phyloP scores from a whole-genome alignment of 805 yeast genomes.

The Hagleromyces aurorensis region DNA sequence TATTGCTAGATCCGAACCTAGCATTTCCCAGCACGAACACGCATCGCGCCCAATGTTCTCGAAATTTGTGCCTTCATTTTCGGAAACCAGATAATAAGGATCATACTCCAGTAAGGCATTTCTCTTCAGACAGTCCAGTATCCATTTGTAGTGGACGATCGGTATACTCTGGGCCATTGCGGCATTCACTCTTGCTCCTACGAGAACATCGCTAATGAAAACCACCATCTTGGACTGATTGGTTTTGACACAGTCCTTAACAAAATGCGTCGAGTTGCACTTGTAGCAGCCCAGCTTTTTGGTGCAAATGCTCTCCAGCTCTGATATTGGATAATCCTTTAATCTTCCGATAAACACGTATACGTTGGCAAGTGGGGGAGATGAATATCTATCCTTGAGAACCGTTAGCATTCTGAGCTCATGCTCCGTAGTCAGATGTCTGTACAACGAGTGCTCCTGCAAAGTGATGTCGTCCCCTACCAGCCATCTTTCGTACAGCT shows the following conservation, averaged over 20 bases:
- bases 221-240: slow-evolving; percentile 11
- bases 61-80: slow-evolving; percentile 9
- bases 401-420: too few species aligned
- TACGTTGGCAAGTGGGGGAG: slow-evolving; percentile 19
- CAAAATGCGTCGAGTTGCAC: slow-evolving; percentile 15
- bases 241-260: slow-evolving; percentile 10
- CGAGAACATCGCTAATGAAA: slow-evolving; percentile 24
- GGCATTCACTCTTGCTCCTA: slow-evolving; percentile 27
- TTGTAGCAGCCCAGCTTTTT: slow-evolving; percentile 10
- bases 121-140: slow-evolving; percentile 34
- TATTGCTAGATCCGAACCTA: too few species aligned
- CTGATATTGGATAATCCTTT: slow-evolving; percentile 3
- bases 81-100: slow-evolving; percentile 25
- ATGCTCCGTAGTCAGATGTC: too few species aligned
- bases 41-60: slow-evolving; percentile 31
- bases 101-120: slow-evolving; percentile 34
- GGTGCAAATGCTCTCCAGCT: slow-evolving; percentile 13
- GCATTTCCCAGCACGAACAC: slow-evolving; percentile 22
- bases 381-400: slow-evolving; percentile 12
- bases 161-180: slow-evolving; percentile 36
- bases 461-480: slow-evolving; percentile 23
- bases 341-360: slow-evolving; percentile 28
- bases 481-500: slow-evolving; percentile 27
- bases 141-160: slow-evolving; percentile 39
- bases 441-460: slow-evolving; percentile 6